phyloP scores from a whole-genome alignment of 2,329 filamentous ascomycete genomes.

The Gnomoniopsis sp. region DNA sequence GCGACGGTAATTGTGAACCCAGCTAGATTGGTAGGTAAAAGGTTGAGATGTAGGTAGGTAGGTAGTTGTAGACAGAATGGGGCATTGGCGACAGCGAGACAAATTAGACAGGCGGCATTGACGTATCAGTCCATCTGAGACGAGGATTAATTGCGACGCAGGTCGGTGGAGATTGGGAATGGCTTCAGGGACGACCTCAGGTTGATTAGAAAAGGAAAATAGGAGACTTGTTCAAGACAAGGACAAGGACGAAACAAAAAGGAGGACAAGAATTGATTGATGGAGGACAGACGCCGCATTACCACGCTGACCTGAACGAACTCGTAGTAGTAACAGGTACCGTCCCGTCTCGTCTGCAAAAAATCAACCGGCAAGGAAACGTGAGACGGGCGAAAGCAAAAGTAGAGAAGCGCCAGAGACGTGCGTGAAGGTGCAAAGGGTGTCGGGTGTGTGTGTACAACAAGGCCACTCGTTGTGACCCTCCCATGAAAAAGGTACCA shows the following conservation, averaged over 20 bases:
- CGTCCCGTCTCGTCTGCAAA: too few species aligned
- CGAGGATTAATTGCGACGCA: conserved; percentile 3
- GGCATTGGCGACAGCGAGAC: not conserved
- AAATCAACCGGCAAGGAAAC: too few species aligned
- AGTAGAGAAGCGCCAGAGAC: too few species aligned
- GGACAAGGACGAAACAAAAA: not conserved
- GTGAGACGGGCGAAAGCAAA: too few species aligned
- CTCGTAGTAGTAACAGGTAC: too few species aligned
- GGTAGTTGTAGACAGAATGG: too few species aligned
- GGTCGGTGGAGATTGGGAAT: not conserved
- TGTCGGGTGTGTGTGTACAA: too few species aligned
- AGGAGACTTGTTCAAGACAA: not conserved
- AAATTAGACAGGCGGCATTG: not conserved
- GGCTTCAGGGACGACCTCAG: not conserved
- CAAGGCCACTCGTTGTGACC: too few species aligned
- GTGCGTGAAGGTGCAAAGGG: too few species aligned
- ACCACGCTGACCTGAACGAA: not conserved
- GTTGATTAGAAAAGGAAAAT: not conserved
- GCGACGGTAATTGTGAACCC: too few species aligned
- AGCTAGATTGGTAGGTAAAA: too few species aligned
- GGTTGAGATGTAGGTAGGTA: not conserved
- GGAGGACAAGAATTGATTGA: not conserved
- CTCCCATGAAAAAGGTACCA: too few species aligned
- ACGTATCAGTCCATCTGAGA: conserved; percentile 17
- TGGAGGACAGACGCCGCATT: not conserved